Evolutionary conservation across 768 basidiomycete genomes (phyloP).

Genomic region (Daedalea quercina): DNA sequence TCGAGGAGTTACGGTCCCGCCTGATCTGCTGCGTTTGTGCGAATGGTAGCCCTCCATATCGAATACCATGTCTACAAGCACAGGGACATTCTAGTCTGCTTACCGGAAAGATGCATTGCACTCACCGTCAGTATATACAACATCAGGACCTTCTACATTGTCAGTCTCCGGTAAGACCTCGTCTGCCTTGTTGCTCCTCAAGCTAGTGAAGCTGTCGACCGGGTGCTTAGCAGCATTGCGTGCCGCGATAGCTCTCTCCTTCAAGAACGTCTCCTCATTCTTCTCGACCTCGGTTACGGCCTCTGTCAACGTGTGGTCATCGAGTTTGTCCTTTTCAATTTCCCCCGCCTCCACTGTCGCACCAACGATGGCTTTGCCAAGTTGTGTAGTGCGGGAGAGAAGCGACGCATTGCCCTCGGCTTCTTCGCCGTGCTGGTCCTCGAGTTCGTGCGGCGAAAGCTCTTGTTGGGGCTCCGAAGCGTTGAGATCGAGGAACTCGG

Average conservation of each 20-base stretch:
- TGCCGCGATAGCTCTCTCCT: conserved; percentile 16
- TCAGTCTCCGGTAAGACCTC: conserved; percentile 41
- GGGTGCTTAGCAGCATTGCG: conserved; percentile 12
- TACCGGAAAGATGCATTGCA: too few relatives aligned
- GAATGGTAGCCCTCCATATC: conserved; percentile 82
- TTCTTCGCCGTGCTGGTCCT: not conserved
- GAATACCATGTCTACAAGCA: conserved; percentile 57
- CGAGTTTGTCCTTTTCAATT: conserved; percentile 19
- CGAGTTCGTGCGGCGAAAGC: not conserved
- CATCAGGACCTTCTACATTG: conserved; percentile 25
- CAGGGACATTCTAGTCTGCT: not conserved
- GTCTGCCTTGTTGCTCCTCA: conserved; percentile 25
- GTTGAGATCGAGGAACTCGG: conserved; percentile 83
- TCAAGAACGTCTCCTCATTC: conserved; percentile 7
- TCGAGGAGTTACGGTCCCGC: conserved; percentile 18
- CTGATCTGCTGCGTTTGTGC: conserved; percentile 22
- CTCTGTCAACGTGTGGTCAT: conserved; percentile 18
- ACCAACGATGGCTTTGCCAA: conserved; percentile 22
- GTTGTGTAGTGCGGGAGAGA: conserved; percentile 18
- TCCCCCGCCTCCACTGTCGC: conserved; percentile 22
- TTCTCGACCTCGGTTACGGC: conserved; percentile 12
- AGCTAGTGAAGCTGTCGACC: conserved; percentile 18
- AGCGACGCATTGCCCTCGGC: conserved; percentile 6
- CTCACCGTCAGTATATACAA: conserved; percentile 54
- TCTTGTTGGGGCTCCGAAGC: conserved; percentile 25